Percentiles rank a stretch among this genome's conserved stretches.
These are phyloP conservation scores for Sugiyamaella grinbergsii DNA, from an alignment of 1,139 yeast genomes.

Conservation along the genomic window DNA sequence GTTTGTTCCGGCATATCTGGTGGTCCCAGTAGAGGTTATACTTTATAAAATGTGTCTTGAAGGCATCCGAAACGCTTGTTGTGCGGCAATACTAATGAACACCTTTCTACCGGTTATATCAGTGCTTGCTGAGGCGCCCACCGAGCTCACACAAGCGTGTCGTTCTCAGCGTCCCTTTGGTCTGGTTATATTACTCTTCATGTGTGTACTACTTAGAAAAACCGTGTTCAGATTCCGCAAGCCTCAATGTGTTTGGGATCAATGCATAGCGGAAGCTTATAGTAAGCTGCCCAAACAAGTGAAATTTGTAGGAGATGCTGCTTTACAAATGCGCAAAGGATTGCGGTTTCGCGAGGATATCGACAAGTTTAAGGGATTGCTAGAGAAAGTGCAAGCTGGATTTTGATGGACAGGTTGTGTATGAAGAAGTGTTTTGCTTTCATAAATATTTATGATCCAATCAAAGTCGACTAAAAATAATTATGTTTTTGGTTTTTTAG, in stretches of 20 bases:
- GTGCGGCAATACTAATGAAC: slow-evolving; percentile 2
- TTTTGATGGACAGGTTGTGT: not conserved
- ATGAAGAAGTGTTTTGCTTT: not conserved
- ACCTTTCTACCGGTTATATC: slow-evolving; percentile 16
- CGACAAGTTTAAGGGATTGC: not conserved
- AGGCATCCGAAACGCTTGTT: slow-evolving; percentile 2
- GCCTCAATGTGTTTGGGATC: slow-evolving; percentile 13
- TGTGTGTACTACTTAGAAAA: slow-evolving; percentile 13
- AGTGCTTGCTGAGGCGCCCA: slow-evolving; percentile 9
- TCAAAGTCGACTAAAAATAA: too few species aligned
- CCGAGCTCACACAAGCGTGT: slow-evolving; percentile 10
- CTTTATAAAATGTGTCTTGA: slow-evolving; percentile 4
- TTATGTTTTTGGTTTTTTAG: too few species aligned
- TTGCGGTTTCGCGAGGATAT: slow-evolving; percentile 13
- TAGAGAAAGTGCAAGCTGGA: not conserved
- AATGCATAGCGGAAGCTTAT: slow-evolving; percentile 16
- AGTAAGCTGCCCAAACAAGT: slow-evolving; percentile 6
- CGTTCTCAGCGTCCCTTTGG: slow-evolving; percentile 20
- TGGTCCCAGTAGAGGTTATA: slow-evolving; percentile 1
- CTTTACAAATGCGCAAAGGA: slow-evolving; percentile 8
- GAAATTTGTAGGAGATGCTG: slow-evolving; percentile 11
- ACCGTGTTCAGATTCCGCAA: slow-evolving; percentile 12
- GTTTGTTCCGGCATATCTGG: not conserved
- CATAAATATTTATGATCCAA: too few species aligned
- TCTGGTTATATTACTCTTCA: slow-evolving; percentile 13